Base-by-base conservation (phyloP, 2,329 filamentous ascomycete genomes). In the Simplicillium sp. region DNA sequence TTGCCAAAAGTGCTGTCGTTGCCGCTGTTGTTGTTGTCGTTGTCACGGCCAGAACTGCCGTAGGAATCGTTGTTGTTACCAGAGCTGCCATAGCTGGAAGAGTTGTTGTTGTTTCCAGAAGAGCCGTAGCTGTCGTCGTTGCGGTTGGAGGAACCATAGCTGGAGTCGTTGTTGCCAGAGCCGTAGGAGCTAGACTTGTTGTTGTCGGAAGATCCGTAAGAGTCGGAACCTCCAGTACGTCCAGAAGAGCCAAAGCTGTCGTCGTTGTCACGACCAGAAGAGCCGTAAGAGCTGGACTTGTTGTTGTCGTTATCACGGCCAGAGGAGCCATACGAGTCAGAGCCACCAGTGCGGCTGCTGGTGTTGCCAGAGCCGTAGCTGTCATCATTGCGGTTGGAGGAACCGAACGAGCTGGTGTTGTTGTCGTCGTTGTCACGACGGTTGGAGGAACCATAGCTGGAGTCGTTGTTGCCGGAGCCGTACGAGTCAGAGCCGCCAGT, bases 1-100 rank as follows among this genome's bases (percentile, higher is more conserved):
- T 40, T 36, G 7, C 38, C 38, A 7, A 25, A 37, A 37, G 36
- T 35, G 12, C 35, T 46, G 13, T 37, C 43, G 7, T 49, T 52
- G 36, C 50, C 50, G 39, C 51, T 51, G 36, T 39, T 50, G 46
- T 51, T 45, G 28, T 34, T 42, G 41, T 34, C 41, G 3, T 39
- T 36, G 15, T 42, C 37, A 31, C 41, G 38, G 29, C 45, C 44
- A 8, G 45, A 44, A 9, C 46, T 48, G 42, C 46, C 46, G 38
- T 45, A 40, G 7, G 43, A 37, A 32, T 47, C 39, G 12, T 42
- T 44, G 4, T 35, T 36, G n/a, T 28, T 3, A 18, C 38, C 14
- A 34, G 41, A 31, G 12, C 36, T 31, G 36, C 42, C 41, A 2
- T 39, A 44, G 33, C 40, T 39, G 29, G 29, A 39, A 29, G 16